Evolutionary conservation across 352 stramenopile species (phyloP), one percentile per base, ranked within the genome.

Genomic region (Phytophthora parvispora): DNA sequence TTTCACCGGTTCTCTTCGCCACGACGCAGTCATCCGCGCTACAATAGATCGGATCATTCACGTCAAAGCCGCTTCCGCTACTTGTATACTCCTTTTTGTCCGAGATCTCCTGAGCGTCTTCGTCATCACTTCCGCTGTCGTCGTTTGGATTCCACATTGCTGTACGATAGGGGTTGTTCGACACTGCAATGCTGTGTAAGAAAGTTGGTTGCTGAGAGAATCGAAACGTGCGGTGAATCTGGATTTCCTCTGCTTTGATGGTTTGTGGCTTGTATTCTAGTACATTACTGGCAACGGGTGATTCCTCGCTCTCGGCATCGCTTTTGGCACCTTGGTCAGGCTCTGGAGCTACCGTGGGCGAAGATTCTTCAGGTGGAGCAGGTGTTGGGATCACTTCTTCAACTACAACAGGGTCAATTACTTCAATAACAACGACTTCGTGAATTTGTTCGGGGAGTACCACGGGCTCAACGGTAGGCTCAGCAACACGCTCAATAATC

Each of bases 191-290:
- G 12, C 60, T 77, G 1, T 56, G 67, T 4, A 78, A 63, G 29
- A 90, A 90, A 9, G 56, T 66, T 27, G 81, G 81, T 18, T 90
- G 77, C 16, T 82, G 77, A 3, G 75, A 86, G 25, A 90, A 87
- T 22, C 73, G 72, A 20, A 82, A 88, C 3, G 64, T 34, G 40
- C 75, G 73, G 25, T 67, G 60, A 28, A 65, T 51, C 27, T 72
- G 45, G 49, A 60, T 61, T 27, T 78, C 54, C 6, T 60, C 52
- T 40, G 62, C 36, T 22, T 72, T 66, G 9, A 72, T 31, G 18
- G 47, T 34, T 65, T 60, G 59, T 45, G 60, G 55, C 12, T 28
- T 49, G 24, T 75, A 40, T 20, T 51, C 50, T 9, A 15, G 27
- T 6, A 59, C 32, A 7, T 36, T 36, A 13, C 12, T 42, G 16